Percentiles rank a stretch among this genome's conserved stretches.
Evolutionary conservation across 768 basidiomycete species (phyloP).

Genomic region (Tylopilus subfusipes): DNA sequence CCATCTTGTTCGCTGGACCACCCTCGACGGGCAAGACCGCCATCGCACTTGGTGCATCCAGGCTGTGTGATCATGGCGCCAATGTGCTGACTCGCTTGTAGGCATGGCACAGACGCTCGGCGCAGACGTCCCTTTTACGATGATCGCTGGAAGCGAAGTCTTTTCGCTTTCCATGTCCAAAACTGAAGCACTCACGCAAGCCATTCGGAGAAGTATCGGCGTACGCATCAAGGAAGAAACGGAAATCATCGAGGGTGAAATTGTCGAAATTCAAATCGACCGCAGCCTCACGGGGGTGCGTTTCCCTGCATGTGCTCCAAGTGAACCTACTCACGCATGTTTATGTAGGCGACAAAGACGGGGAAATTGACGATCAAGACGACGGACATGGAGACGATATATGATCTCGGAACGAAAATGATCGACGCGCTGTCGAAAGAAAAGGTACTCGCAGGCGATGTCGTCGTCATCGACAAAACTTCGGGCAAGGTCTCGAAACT

Average conservation of each 20-base stretch:
- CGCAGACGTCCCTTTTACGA: conserved; percentile 93
- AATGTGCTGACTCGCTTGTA: conserved; percentile 24
- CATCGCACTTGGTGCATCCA: conserved; percentile 81
- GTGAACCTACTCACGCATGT: background rate
- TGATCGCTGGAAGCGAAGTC: conserved; percentile 97
- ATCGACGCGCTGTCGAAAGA: conserved; percentile 97
- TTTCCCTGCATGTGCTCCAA: background rate
- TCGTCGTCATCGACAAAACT: conserved; percentile 96
- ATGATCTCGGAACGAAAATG: conserved; percentile 99
- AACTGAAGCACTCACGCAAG: conserved; percentile 96
- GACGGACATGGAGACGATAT: conserved; percentile 99
- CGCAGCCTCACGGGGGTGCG: conserved; percentile 90
- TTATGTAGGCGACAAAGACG: conserved; percentile 85
- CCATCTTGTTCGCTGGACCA: conserved; percentile 96
- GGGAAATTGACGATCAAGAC: conserved; percentile 97
- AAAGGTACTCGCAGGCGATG: conserved; percentile 92
- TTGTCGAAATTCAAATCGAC: conserved; percentile 98
- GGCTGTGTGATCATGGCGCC: background rate
- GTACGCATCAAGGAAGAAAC: conserved; percentile 97
- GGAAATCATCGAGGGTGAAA: conserved; percentile 96
- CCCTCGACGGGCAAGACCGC: conserved; percentile 98
- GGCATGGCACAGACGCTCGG: conserved; percentile 97
- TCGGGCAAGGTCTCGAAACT: conserved; percentile 96
- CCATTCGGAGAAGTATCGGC: conserved; percentile 93
- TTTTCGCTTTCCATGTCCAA: conserved; percentile 98